Evolutionary conservation across 352 stramenopile genomes (phyloP).

Genomic region (Phytophthora fragariae): DNA sequence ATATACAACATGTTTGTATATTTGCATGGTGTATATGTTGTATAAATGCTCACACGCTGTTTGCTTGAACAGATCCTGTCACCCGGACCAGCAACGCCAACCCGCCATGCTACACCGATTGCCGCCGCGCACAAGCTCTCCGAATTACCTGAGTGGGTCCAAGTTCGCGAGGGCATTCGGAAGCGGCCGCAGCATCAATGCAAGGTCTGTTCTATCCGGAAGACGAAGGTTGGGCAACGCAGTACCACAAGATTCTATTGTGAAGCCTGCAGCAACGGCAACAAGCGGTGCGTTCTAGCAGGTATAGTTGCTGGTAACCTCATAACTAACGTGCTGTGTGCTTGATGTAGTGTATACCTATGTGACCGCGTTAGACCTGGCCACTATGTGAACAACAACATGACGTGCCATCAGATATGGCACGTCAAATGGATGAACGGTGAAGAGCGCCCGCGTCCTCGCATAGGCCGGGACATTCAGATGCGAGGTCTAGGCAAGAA

Average conservation of each 20-base stretch:
- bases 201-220: too few species aligned
- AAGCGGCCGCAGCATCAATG: too few species aligned
- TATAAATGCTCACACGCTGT: too few species aligned
- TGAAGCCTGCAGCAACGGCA: neutral
- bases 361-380: constrained; percentile 4
- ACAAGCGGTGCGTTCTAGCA: neutral
- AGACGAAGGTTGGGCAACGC: too few species aligned
- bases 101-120: too few species aligned
- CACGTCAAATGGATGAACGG: constrained; percentile 20
- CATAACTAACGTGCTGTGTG: neutral
- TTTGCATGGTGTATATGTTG: too few species aligned
- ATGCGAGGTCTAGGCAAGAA: constrained; percentile 11
- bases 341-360: constrained; percentile 9
- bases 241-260: neutral
- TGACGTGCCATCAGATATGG: constrained; percentile 22
- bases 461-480: constrained; percentile 4
- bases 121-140: too few species aligned
- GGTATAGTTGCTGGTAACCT: neutral
- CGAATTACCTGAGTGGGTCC: too few species aligned
- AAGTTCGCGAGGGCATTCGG: too few species aligned
- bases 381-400: constrained; percentile 10
- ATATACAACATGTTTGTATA: too few species aligned
- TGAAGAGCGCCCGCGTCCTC: neutral
- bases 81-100: too few species aligned
- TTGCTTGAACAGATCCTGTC: too few species aligned